Evolutionary conservation across 2,329 filamentous ascomycete genomes (phyloP).

Genomic region (Cladosporium sp.): DNA sequence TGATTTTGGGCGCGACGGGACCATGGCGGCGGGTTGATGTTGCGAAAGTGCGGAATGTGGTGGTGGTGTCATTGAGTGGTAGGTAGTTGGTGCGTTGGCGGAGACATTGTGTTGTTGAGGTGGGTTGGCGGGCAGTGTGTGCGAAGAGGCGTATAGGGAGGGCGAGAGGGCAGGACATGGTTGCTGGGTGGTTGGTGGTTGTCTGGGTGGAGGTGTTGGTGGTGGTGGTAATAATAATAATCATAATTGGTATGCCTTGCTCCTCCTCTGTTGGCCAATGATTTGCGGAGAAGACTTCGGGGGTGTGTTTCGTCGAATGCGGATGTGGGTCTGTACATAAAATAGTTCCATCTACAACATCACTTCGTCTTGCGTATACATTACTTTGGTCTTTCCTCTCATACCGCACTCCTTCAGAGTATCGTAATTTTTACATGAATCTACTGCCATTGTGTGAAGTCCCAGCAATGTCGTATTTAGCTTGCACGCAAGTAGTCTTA

Average conservation of each 20-base stretch:
- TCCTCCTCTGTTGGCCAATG: conserved; percentile 1
- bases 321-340: neutral
- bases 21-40: neutral
- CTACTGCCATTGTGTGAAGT: neutral
- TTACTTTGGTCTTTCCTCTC: neutral
- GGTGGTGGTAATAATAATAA: conserved; percentile 1
- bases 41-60: neutral
- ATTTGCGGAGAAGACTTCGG: conserved; percentile 17
- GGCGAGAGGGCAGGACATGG: conserved; percentile 14
- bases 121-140: conserved; percentile 12
- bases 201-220: neutral
- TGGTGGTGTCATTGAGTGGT: conserved; percentile 11
- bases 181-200: neutral
- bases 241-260: neutral
- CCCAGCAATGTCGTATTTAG: neutral
- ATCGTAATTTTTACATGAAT: neutral
- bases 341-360: neutral
- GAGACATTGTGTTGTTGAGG: conserved; percentile 13
- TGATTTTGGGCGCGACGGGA: conserved; percentile 26
- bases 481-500: neutral
- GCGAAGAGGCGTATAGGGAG: conserved; percentile 16
- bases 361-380: neutral
- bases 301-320: neutral
- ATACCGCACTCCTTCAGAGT: neutral
- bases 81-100: conserved; percentile 12